These are phyloP conservation scores for Aspergillus incahuasiensis DNA, from an alignment of 495 filamentous ascomycete genomes.

Conservation along the genomic window DNA sequence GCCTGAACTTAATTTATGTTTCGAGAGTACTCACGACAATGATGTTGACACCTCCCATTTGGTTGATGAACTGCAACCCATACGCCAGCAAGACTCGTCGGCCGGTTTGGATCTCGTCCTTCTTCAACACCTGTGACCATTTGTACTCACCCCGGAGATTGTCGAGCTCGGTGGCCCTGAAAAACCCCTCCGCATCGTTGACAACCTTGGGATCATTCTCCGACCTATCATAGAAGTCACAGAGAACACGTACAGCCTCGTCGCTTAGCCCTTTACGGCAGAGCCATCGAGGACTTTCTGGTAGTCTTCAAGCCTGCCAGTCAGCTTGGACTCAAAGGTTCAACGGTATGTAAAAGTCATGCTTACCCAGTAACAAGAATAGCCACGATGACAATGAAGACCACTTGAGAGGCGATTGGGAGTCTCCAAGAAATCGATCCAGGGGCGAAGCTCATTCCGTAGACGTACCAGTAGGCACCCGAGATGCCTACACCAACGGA, in stretches of 20 bases:
- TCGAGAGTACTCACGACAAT: conserved; percentile 31
- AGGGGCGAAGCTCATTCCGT: conserved; percentile 37
- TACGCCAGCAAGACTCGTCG: conserved; percentile 48
- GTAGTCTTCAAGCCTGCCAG: conserved; percentile 22
- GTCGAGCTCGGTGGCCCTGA: conserved; percentile 42
- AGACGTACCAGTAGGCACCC: conserved; percentile 45
- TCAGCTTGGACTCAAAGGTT: background rate
- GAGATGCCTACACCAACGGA: conserved; percentile 35
- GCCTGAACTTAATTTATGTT: background rate
- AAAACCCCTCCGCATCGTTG: conserved; percentile 42
- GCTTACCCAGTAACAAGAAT: conserved; percentile 32
- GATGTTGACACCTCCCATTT: conserved; percentile 46
- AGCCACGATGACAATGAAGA: conserved; percentile 36
- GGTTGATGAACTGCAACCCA: conserved; percentile 26
- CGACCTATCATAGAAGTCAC: conserved; percentile 41
- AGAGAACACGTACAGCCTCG: conserved; percentile 46
- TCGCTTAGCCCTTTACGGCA: conserved; percentile 36
- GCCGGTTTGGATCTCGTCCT: conserved; percentile 49
- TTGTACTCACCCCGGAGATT: conserved; percentile 37
- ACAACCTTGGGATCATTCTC: conserved; percentile 38
- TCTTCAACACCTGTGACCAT: conserved; percentile 45
- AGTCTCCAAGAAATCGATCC: conserved; percentile 40
- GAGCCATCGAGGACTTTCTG: conserved; percentile 43
- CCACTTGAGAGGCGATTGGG: conserved; percentile 38
- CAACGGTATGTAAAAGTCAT: background rate